A percentile compares a stretch with the other conserved stretches of the same genome.
Conservation (phyloP, 257 asterid genomes). For the Thymus mandschuricus region DNA sequence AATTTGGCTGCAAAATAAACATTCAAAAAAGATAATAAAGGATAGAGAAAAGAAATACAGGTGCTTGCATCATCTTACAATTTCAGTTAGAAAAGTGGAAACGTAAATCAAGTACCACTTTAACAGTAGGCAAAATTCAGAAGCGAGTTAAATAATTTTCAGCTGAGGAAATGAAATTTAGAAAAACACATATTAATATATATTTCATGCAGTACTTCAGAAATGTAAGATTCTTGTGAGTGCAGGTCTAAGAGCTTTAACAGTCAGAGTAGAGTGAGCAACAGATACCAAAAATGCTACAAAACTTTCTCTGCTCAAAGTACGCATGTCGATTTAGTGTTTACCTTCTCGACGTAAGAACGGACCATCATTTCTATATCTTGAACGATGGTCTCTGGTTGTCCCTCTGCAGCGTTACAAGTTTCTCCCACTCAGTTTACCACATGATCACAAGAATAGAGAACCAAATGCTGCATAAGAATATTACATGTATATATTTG, state of each 20-base stretch:
- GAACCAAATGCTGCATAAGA: neutral
- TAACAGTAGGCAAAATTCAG: neutral
- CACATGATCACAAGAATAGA: constrained; percentile 26
- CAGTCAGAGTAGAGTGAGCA: constrained; percentile 11
- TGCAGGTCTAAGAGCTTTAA: constrained; percentile 3
- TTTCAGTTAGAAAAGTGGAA: neutral
- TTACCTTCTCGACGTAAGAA: constrained; percentile 93
- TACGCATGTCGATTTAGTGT: constrained; percentile 5
- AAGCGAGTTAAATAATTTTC: neutral
- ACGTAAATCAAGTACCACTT: neutral
- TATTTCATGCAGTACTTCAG: neutral
- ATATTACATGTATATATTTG: constrained; percentile 19
- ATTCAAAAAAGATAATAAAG: constrained; percentile 3
- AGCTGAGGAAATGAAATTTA: neutral
- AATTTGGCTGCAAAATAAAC: constrained; percentile 66
- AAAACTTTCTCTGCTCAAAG: neutral
- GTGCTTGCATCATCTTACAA: constrained; percentile 1
- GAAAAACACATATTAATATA: neutral
- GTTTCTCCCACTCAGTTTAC: constrained; percentile 25
- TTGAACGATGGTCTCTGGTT: constrained; percentile 80
- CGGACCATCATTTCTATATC: constrained; percentile 98
- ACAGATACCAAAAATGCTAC: constrained; percentile 17
- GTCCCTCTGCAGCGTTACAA: constrained; percentile 77
- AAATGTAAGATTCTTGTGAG: neutral
- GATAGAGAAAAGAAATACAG: constrained; percentile 6